Evolutionary conservation across 2,329 filamentous ascomycete species (phyloP).

Genomic region (Fusarium sp.): DNA sequence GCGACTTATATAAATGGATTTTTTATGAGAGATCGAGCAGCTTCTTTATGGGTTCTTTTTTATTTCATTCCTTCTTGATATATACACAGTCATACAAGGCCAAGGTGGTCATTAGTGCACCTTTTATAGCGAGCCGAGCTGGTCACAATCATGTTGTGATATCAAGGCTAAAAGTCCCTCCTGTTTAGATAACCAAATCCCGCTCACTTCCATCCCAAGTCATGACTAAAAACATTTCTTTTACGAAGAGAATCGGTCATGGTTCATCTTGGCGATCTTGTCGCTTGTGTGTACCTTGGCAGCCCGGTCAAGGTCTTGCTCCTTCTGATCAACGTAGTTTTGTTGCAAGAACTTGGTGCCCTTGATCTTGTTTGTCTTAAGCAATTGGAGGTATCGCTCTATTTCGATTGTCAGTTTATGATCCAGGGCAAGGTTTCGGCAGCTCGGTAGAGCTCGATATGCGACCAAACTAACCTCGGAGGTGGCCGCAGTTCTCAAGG

Average conservation of each 20-base stretch:
- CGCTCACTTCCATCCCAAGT: constrained; percentile 13
- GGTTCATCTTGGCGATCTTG: constrained; percentile 55
- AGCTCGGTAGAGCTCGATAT: constrained; percentile 7
- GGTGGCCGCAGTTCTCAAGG: constrained; percentile 84
- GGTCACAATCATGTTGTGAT: constrained; percentile 37
- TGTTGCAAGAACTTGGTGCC: constrained; percentile 84
- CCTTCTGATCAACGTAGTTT: constrained; percentile 74
- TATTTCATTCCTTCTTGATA: constrained; percentile 48
- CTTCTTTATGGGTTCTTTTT: constrained; percentile 35
- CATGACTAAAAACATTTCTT: not conserved
- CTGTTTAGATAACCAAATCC: constrained; percentile 35
- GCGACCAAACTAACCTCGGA: constrained; percentile 75
- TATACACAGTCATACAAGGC: constrained; percentile 52
- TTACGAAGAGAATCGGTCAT: constrained; percentile 51
- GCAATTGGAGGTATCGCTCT: constrained; percentile 84
- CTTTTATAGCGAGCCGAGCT: constrained; percentile 33
- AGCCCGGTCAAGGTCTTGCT: constrained; percentile 54
- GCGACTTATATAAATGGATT: constrained; percentile 5
- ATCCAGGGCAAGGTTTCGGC: not conserved
- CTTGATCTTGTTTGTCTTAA: constrained; percentile 81
- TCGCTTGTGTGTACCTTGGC: constrained; percentile 56
- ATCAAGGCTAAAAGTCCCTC: constrained; percentile 38
- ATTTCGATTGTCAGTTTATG: constrained; percentile 33
- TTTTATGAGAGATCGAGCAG: not conserved
- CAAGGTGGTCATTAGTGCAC: constrained; percentile 36